Base-by-base conservation (phyloP, 306 rosid genomes). In the Hippophae tibetana region DNA sequence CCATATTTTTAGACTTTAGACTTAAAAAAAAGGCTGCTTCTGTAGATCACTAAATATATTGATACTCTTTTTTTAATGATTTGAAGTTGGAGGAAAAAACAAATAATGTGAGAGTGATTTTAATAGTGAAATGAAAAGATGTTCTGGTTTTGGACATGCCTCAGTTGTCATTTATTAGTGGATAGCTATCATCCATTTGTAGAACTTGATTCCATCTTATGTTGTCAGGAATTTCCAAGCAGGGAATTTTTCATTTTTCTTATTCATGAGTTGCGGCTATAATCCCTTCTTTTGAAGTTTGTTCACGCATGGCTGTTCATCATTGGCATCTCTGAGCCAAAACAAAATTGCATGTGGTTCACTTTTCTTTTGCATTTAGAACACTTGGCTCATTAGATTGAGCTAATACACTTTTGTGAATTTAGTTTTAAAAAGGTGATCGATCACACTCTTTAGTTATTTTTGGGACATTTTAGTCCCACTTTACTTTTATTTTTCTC, bases 171-270 rank as follows among this genome's bases (percentile, higher is more conserved):
- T 54, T 68, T 31, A 31, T 31, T 9, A 69, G 67, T 62, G 64
- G 60, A 78, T 56, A 61, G 58, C 66, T 75, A 48, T 40, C 55
- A 13, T 71, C 71, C 57, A 54, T 55, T 54, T 44, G 66, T 54
- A 68, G 82, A 86, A 81, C 74, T 86, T 53, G 83, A 86, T 83
- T 72, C 89, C 70, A 42, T 72, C 26, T 43, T 58, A 64, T 63
- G 27, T 43, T 56, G 63, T 70, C 70, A 72, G 74, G 76, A 68
- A 71, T 63, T 71, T 71, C 73, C 56, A 43, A 69, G 52, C 69
- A 70, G 59, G 60, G 40, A 56, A 52, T 54, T 63, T 78, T 82
- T 63, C 82, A 62, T 58, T 66, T 69, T 72, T 43, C 70, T 64
- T 44, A 60, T 68, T 52, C 43, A 56, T 64, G 48, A 42, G 54